Evolutionary conservation across 495 filamentous ascomycete species (phyloP), one percentile per base, ranked within the genome.

Genomic region (Neurospora sp.): DNA sequence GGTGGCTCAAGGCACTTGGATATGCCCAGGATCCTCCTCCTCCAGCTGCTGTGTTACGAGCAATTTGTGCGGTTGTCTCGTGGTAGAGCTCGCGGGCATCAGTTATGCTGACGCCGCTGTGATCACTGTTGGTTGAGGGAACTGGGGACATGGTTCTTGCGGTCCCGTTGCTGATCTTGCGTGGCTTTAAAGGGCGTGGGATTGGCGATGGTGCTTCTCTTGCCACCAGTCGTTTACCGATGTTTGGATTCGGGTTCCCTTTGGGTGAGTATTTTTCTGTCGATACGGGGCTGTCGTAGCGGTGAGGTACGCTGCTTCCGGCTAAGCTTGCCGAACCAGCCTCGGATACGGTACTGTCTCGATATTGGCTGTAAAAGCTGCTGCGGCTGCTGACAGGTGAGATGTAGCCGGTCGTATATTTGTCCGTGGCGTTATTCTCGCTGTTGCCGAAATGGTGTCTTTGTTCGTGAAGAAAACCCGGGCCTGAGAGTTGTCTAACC

Each of bases 401-500:
- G 2, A 75, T 69, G 9, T 73, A 75, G 6, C 38, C 59, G 18
- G 69, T 23, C 12, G 69, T 10, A n/a, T 79, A 41, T 40, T 42
- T 72, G 31, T 40, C 23, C 23, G 54, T 31, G 37, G 23, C 6
- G 72, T 71, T 27, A 31, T 54, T 10, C 11, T 75, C 71, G n/a
- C 27, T 66, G 54, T 66, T 66, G 27, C 27, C 35, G 54, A 35
- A 35, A 31, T 27, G 12, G 18, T 18, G 27, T 7, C 9, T 18
- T 35, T 18, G 54, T 66, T 54, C 70, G 0, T 62, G 31, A 10
- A 10, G 42, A 18, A 76, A 37, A 38, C 75, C 78, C 9, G 74
- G 42, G 5, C 78, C 75, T 42, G 54, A 80, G 18, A 77, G 72
- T 38, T 78, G 75, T 39, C 69, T 73, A 41, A 80, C 72, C 75